Percentiles rank a stretch among this genome's conserved stretches.
Conservation (phyloP, 805 yeast genomes). For the Candida parachauliodes region DNA sequence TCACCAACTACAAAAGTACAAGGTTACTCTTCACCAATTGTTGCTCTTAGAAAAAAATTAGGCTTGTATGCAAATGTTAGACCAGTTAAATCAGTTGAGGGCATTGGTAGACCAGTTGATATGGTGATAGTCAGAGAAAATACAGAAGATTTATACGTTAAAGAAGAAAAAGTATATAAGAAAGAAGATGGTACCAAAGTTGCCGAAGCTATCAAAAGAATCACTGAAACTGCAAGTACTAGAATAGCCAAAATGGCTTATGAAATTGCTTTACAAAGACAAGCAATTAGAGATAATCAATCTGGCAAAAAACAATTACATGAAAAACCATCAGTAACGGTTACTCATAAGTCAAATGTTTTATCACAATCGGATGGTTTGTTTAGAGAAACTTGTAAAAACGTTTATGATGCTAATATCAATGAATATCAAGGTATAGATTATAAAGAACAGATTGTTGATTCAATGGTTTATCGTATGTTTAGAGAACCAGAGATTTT, state of each 20-base stretch:
- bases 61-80: slow-evolving; percentile 96
- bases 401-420: slow-evolving; percentile 54
- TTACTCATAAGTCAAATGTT: slow-evolving; percentile 95
- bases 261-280: slow-evolving; percentile 91
- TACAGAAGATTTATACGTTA: slow-evolving; percentile 95
- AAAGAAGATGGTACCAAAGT: slow-evolving; percentile 80
- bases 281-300: slow-evolving; percentile 63
- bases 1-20: slow-evolving; percentile 92
- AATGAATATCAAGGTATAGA: slow-evolving; percentile 57
- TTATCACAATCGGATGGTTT: slow-evolving; percentile 90
- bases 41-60: slow-evolving; percentile 93
- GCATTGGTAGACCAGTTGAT: slow-evolving; percentile 85
- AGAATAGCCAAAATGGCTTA: slow-evolving; percentile 88
- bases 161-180: slow-evolving; percentile 78
- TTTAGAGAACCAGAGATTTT: slow-evolving; percentile 97
- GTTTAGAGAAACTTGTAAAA: slow-evolving; percentile 82
- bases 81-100: slow-evolving; percentile 92
- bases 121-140: slow-evolving; percentile 98
- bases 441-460: slow-evolving; percentile 94
- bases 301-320: slow-evolving; percentile 28
- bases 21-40: slow-evolving; percentile 98
- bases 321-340: slow-evolving; percentile 67
- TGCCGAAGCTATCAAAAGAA: slow-evolving; percentile 97
- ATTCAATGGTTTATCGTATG: slow-evolving; percentile 98
- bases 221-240: slow-evolving; percentile 80